phyloP scores from a whole-genome alignment of 106 monocot species.

The Dendrobium chrysotoxum region DNA sequence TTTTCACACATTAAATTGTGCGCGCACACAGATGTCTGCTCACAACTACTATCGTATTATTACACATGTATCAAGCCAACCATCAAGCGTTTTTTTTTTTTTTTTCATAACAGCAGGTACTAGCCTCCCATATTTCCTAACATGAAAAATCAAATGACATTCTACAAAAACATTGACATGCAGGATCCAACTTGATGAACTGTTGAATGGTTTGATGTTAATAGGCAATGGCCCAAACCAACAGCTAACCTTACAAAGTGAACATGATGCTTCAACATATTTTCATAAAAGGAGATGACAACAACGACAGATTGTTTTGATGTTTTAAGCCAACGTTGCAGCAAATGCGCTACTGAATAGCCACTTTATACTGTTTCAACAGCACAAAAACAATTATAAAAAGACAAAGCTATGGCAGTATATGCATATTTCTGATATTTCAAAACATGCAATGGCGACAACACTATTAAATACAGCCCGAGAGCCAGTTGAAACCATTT shows the following conservation, averaged over 20 bases:
- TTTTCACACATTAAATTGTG: background rate
- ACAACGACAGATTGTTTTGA: background rate
- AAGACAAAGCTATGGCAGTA: background rate
- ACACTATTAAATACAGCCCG: background rate
- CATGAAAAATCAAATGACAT: slow-evolving; percentile 4
- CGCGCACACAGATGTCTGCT: background rate
- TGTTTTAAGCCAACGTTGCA: background rate
- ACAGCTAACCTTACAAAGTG: background rate
- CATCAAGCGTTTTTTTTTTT: background rate
- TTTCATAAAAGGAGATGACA: background rate
- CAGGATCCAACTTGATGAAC: background rate
- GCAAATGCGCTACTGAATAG: background rate
- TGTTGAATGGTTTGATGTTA: background rate
- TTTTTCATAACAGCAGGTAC: background rate
- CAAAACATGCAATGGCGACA: background rate
- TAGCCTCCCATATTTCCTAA: background rate
- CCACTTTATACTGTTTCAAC: background rate
- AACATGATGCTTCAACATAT: background rate
- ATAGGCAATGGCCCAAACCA: background rate
- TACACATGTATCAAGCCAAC: background rate
- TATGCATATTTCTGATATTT: background rate
- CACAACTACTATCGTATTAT: background rate
- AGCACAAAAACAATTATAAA: background rate
- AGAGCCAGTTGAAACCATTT: background rate
- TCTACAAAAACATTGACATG: background rate